Base-by-base conservation (phyloP, 805 yeast species). In the Candida andamanensis region DNA sequence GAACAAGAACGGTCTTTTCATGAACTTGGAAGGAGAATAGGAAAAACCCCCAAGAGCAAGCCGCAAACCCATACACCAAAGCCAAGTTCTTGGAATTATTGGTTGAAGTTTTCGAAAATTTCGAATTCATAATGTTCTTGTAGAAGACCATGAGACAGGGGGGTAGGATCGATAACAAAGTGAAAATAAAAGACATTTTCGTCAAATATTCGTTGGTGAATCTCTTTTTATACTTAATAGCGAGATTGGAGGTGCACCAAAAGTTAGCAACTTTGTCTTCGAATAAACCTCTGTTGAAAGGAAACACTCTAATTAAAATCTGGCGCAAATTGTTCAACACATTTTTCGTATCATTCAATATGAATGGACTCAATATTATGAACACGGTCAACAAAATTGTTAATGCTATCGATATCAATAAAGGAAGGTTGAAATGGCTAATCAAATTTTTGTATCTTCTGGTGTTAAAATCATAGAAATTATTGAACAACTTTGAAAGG, bases 221-320 rank as follows among this genome's bases (percentile, higher is more conserved):
- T 0, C 68, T 30, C 4, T 58, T 46, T 42, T 74, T 77, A 49
- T 85, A 80, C 53, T 90, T 90, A 51, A 89, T 54, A 8, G 86
- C 41, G 1, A 82, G 65, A 54, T 92, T 92, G 1, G 87, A 65
- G n/a, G 95, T 80, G 56, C 97, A 89, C 99, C 99, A 92, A 49
- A 92, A 82, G 52, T 89, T 92, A 24, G 95, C 95, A 11, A 92
- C 97, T 54, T 92, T 92, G 52, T 92, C 97, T 55, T 92, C 98
- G 69, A 94, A 92, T 6, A 92, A 69, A 1, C 98, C 98, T 51
- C 97, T 72, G 27, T 78, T 74, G 44, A 92, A 90, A 1, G 99
- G 98, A 55, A 92, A 92, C 18, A 90, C 80, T 41, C 97, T 72
- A 26, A 56, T 38, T 2, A 78, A 28, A 3, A 79, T 69, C 51